Evolutionary conservation across 768 basidiomycete species (phyloP), one percentile per base, ranked within the genome.

Genomic region (Mycena polygramma): DNA sequence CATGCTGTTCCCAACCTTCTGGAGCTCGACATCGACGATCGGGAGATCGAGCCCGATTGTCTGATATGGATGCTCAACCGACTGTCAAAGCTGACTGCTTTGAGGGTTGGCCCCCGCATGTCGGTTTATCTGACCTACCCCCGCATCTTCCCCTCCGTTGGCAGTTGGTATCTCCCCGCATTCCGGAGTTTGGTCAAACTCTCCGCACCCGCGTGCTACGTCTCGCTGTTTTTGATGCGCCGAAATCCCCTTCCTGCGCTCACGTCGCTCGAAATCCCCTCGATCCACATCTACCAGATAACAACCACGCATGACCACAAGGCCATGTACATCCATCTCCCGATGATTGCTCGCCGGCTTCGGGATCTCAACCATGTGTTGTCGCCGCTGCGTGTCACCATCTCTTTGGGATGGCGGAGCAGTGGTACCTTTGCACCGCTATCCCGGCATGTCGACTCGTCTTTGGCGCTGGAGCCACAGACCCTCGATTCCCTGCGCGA

Each of bases 131-230:
- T 66, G 36, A 45, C 7, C 39, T 26, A 66, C 39, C 65, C 65
- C 11, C 65, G 26, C 41, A 24, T 66, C 7, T 66, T 66, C 35
- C 49, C 57, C 15, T n/a, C 57, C 24, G 52, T 66, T n/a, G 59
- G 65, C 24, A 19, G 24, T 41, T 66, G 65, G 49, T 66, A 58
- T 37, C 37, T 66, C 26, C 65, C 65, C 19, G 57, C 57, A 35
- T 59, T 66, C 36, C 36, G 41, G 26, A 59, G 36, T 30, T 19
- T 66, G 20, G 39, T 37, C 37, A 58, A 58, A 17, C 65, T 66
- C 13, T 58, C 57, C 2, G 57, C 65, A 19, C 35, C 57, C 5
- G 4, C 36, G 5, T 49, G 22, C 7, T 66, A 66, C 26, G 57
- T 59, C 13, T 52, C 49, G 24, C 49, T 59, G 10, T 66, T 66